These are phyloP conservation scores for Amorphotheca resinae DNA, from an alignment of 495 filamentous ascomycete genomes.

Conservation along the genomic window DNA sequence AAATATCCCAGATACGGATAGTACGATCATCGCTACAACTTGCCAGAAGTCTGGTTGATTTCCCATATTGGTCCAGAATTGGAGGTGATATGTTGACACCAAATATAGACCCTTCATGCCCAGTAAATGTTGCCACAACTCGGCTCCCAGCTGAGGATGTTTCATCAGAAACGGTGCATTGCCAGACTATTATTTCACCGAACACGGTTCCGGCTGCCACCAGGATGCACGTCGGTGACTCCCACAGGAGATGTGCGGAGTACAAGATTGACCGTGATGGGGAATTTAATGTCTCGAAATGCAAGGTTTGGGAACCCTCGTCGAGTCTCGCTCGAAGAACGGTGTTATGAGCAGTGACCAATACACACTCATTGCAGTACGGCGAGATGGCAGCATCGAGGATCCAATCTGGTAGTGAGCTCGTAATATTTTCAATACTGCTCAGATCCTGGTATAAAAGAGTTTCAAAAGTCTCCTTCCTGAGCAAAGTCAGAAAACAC, in stretches of 20 bases:
- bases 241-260: constrained; percentile 58
- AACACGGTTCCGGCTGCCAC: constrained; percentile 85
- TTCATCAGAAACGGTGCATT: constrained; percentile 32
- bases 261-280: constrained; percentile 81
- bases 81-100: constrained; percentile 64
- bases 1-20: constrained; percentile 77
- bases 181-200: constrained; percentile 88
- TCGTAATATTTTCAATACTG: constrained; percentile 12
- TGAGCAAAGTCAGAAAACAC: constrained; percentile 11
- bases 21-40: constrained; percentile 96
- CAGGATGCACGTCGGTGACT: constrained; percentile 46
- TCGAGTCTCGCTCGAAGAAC: constrained; percentile 29
- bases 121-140: constrained; percentile 63
- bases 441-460: constrained; percentile 1
- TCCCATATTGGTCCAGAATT: constrained; percentile 28
- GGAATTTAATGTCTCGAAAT: constrained; percentile 36
- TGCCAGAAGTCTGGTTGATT: constrained; percentile 48
- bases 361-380: constrained; percentile 20
- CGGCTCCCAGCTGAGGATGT: constrained; percentile 17
- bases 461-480: constrained; percentile 1
- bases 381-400: constrained; percentile 53
- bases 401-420: constrained; percentile 64
- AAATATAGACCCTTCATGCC: constrained; percentile 91
- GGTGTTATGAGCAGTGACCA: constrained; percentile 82
- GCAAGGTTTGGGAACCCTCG: constrained; percentile 11